Evolutionary conservation across 805 yeast species (phyloP).

Genomic region (Saccharomycopsis fodiens): DNA sequence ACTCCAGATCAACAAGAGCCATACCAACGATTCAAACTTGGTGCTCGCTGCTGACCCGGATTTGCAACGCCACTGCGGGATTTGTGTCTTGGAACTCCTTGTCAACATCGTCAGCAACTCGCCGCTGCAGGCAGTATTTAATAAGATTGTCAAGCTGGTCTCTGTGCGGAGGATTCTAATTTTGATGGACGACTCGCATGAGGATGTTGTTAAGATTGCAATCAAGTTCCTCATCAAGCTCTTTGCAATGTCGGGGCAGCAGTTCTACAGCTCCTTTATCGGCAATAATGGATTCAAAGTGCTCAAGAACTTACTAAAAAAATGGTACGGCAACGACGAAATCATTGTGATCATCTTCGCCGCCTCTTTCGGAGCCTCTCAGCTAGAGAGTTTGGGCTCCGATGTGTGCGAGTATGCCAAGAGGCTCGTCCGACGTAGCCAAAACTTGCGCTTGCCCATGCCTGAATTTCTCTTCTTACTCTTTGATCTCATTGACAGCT

Average conservation of each 20-base stretch:
- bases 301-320: constrained; percentile 36
- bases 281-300: constrained; percentile 45
- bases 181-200: constrained; percentile 33
- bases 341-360: constrained; percentile 32
- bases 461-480: constrained; percentile 38
- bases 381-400: constrained; percentile 20
- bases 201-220: constrained; percentile 28
- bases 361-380: constrained; percentile 40
- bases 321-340: constrained; percentile 43
- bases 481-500: constrained; percentile 27
- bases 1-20: constrained; percentile 28
- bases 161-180: constrained; percentile 63
- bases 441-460: constrained; percentile 26
- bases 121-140: constrained; percentile 25
- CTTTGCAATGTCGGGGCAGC: constrained; percentile 38
- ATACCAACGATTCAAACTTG: constrained; percentile 27
- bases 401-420: constrained; percentile 21
- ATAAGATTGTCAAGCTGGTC: constrained; percentile 44
- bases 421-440: constrained; percentile 21
- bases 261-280: constrained; percentile 41
- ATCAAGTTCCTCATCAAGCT: constrained; percentile 44
- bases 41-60: constrained; percentile 24
- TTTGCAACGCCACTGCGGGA: constrained; percentile 29
- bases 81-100: constrained; percentile 32
- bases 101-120: constrained; percentile 36